phyloP scores from a whole-genome alignment of 768 basidiomycete genomes.

The Cystobasidium ongulense region DNA sequence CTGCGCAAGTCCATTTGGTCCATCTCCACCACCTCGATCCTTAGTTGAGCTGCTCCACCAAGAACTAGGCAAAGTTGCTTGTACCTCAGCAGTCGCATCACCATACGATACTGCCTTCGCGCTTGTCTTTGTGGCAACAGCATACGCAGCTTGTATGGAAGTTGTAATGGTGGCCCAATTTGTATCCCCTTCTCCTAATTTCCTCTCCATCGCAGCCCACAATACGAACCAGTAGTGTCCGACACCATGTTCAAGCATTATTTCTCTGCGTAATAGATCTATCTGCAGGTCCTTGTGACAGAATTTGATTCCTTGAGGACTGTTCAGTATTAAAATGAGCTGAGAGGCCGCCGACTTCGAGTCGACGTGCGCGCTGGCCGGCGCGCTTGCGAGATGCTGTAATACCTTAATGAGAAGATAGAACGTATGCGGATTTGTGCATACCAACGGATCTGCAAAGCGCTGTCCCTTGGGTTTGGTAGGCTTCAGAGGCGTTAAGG shows the following conservation, averaged over 20 bases:
- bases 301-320: neutral
- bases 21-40: neutral
- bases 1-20: neutral
- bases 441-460: neutral
- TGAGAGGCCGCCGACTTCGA: neutral
- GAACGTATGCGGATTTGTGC: neutral
- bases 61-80: neutral
- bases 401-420: neutral
- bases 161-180: constrained; percentile 42
- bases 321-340: neutral
- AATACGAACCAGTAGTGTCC: neutral
- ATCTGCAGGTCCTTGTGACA: constrained; percentile 1
- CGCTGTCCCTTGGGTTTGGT: neutral
- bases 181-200: constrained; percentile 32
- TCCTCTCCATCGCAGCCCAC: neutral
- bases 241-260: neutral
- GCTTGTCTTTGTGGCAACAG: neutral
- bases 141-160: constrained; percentile 33
- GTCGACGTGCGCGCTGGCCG: neutral
- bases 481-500: neutral
- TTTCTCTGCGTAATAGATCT: constrained; percentile 8
- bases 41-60: neutral
- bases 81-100: neutral
- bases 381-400: neutral
- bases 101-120: no score